These are phyloP conservation scores for Ambispora gerdemannii DNA, from an alignment of 192 early-diverging fungal species.

Conservation along the genomic window DNA sequence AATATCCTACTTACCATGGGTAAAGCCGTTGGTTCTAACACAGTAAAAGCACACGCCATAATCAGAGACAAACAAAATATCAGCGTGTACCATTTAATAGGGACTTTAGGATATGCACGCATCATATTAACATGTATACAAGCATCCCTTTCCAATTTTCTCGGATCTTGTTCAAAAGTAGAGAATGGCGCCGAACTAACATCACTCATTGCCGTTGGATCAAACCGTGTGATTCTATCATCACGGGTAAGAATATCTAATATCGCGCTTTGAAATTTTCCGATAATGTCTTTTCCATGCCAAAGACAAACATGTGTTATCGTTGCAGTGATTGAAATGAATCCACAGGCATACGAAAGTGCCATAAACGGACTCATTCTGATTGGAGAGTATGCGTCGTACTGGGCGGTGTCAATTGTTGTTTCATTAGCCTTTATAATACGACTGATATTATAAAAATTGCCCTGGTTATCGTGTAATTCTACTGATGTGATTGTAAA, in stretches of 20 bases:
- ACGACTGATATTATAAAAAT: conserved; percentile 30
- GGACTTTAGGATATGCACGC: conserved; percentile 56
- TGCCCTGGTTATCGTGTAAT: conserved; percentile 32
- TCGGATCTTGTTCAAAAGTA: background rate
- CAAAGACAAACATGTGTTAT: conserved; percentile 65
- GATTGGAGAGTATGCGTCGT: conserved; percentile 44
- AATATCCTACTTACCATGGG: conserved; percentile 41
- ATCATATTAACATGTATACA: conserved; percentile 63
- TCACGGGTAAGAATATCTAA: background rate
- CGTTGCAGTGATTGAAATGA: conserved; percentile 52
- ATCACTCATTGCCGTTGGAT: background rate
- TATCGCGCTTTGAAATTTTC: conserved; percentile 36
- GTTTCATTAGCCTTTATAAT: conserved; percentile 31
- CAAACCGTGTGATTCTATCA: background rate
- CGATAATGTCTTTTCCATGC: conserved; percentile 56
- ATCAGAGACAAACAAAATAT: conserved; percentile 39
- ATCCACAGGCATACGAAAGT: conserved; percentile 51
- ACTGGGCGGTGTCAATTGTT: conserved; percentile 40
- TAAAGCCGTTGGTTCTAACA: conserved; percentile 36
- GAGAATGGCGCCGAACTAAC: background rate
- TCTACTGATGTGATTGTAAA: conserved; percentile 34
- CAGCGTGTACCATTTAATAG: conserved; percentile 47
- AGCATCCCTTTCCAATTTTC: background rate
- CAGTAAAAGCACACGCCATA: conserved; percentile 35
- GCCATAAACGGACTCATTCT: conserved; percentile 48